phyloP scores from a whole-genome alignment of 306 rosid species.

The Quercus wislizeni region DNA sequence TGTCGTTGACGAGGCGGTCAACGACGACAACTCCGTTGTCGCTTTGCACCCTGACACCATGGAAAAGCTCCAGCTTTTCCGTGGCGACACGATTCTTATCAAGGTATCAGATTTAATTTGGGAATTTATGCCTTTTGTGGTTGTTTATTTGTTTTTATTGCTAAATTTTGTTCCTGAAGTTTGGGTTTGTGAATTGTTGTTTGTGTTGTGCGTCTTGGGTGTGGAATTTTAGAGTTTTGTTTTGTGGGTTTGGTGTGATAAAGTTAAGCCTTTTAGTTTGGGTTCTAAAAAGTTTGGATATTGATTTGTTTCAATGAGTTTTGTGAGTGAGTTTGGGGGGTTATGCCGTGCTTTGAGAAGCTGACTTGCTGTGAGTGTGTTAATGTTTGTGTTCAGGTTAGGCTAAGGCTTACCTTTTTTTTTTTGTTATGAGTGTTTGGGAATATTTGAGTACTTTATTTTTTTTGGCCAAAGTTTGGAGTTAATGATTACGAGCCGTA shows the following conservation, averaged over 20 bases:
- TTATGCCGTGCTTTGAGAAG: neutral
- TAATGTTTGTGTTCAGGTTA: neutral
- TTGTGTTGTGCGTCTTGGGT: neutral
- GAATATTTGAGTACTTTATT: neutral
- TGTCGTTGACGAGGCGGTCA: constrained; percentile 47
- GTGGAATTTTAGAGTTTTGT: neutral
- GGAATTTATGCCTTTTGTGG: neutral
- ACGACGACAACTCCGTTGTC: constrained; percentile 56
- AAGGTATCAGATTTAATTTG: constrained; percentile 26
- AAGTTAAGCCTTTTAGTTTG: neutral
- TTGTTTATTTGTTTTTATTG: neutral
- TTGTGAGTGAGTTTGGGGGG: neutral
- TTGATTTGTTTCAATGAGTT: neutral
- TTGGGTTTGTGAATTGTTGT: neutral
- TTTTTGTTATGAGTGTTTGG: neutral
- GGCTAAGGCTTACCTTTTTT: neutral
- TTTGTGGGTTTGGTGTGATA: neutral
- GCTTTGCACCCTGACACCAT: constrained; percentile 45
- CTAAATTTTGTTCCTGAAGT: neutral
- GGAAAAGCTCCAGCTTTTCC: constrained; percentile 53
- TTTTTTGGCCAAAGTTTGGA: neutral
- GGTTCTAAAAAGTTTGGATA: neutral
- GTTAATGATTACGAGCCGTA: neutral
- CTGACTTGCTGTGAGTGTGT: neutral
- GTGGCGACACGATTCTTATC: constrained; percentile 56